Base-by-base conservation (phyloP, 441 rosid genomes). In the Pelargonium citronellum region DNA sequence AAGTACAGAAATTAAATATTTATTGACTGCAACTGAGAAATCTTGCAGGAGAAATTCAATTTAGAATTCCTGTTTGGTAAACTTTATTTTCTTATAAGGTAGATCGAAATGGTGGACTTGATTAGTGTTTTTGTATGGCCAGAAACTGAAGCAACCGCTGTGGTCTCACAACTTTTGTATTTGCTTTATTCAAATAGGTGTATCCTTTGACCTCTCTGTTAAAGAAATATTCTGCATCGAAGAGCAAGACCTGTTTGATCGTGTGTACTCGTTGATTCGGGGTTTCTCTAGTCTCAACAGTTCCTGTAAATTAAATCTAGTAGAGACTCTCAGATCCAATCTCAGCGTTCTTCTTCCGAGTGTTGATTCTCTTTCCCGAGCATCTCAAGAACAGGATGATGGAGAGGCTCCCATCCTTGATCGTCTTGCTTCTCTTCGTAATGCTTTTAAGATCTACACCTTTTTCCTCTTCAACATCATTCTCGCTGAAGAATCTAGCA, bases 291-390 rank as follows among this genome's bases (percentile, higher is more conserved):
- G 49, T 75, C 97, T 95, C 67, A 74, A 79, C 9, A 78, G 89
- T 13, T 60, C 87, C 67, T 88, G 84, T 78, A 92, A 95, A 72
- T 81, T 82, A 77, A 87, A 84, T 77, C 83, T 89, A 51, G 87
- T 86, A 0, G 99, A 95, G 80, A 88, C 90, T 73, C 89, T 95
- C 5, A 83, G 99, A 22, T 92, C 97, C 67, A 95, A 95, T 73
- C 81, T 95, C 57, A 88, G 92, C 65, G 98, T 95, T 79, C 96
- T 95, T 71, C 97, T 95, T 55, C 99, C 97, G 9, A 95, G 89
- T 75, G 87, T 95, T 0, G 99, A 92, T 80, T 86, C 91, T 0
- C 89, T 92, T 8, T 85, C 91, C 0, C 82, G 99, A 17, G 73
- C 74, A 65, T 81, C 83, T 20, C 89, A 79, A 67, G 84, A 71